Percentiles rank a stretch among this genome's conserved stretches.
Conservation (phyloP, 1,139 yeast genomes). For the Saccharomycopsis hybrid region DNA sequence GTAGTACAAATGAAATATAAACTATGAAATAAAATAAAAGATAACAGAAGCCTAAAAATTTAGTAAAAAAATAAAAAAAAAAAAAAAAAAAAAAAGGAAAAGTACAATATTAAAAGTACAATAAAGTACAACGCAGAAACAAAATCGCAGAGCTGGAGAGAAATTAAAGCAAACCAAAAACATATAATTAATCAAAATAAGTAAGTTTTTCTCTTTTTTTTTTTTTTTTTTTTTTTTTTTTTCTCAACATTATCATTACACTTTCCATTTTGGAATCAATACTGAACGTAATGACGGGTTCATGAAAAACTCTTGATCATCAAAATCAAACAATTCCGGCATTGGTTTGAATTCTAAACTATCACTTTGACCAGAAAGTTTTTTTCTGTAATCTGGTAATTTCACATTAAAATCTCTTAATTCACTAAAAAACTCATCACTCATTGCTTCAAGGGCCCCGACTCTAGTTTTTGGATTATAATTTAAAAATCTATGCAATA, state of each 20-base stretch:
- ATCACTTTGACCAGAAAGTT: constrained; percentile 35
- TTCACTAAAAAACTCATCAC: constrained; percentile 73
- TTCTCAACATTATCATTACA: background rate
- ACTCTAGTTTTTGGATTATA: constrained; percentile 73
- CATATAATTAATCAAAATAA: background rate
- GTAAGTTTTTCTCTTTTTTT: too few species aligned
- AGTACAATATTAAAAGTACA: background rate
- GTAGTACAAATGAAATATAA: too few species aligned
- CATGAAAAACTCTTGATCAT: constrained; percentile 42
- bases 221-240: too few species aligned
- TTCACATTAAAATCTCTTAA: constrained; percentile 49
- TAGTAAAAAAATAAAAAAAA: background rate
- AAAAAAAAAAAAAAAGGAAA: background rate
- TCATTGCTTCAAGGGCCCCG: constrained; percentile 61
- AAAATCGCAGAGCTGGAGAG: background rate
- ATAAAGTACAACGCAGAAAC: background rate
- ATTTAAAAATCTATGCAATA: constrained; percentile 29
- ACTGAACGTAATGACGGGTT: constrained; percentile 33
- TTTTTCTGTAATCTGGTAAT: constrained; percentile 38
- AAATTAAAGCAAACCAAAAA: background rate
- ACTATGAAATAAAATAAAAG: too few species aligned
- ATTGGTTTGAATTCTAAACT: constrained; percentile 31
- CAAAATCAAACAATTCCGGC: constrained; percentile 46
- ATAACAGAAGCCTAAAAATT: too few species aligned
- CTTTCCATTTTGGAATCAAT: constrained; percentile 32